Evolutionary conservation across 2,329 filamentous ascomycete species (phyloP), one percentile per base, ranked within the genome.

Genomic region (Raffaelea deltoideospora): DNA sequence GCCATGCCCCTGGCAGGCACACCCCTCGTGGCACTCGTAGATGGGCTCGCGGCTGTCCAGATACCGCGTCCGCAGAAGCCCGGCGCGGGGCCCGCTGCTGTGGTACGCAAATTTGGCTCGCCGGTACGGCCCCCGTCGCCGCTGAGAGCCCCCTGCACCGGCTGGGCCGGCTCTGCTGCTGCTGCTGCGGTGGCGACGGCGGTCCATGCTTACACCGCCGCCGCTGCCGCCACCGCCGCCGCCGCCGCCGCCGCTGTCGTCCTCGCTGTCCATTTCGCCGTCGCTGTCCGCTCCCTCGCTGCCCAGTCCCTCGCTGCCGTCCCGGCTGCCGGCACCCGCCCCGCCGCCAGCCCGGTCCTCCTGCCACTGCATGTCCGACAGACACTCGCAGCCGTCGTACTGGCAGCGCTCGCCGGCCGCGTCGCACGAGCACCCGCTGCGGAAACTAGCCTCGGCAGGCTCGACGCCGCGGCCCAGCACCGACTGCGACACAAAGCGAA

Each of bases 11-110:
- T 66, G 11, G 47, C 84, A 92, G 3, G 57, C 60, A 55, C 84
- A 92, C 9, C 66, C 69, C 3, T 67, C 59, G 47, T 90, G 84
- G 51, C 84, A 92, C 49, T 92, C 84, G 54, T 87, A 88, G 39
- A 92, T 79, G 0, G 79, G 72, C 24, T 67, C 53, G 28, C 68
- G 63, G 20, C 68, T 72, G 19, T 63, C 47, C 11, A 76, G 59
- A 31, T 70, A 59, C 31, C 61, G 60, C 20, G 61, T 59, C 15
- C 70, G 59, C 31, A 80, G 53, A 15, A 67, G 58, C 1, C 68
- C 72, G 1, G 61, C 61, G 39, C 65, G 67, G 10, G 48, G 46
- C 1, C 73, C 73, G 19, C 60, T 60, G 5, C 62, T 59, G 48
- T 75, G 68, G 50, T 88, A 88, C 0, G 79, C 76, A 43, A 82